phyloP scores from a whole-genome alignment of 1,284 basidiomycete species.

The Flammula alnicola region DNA sequence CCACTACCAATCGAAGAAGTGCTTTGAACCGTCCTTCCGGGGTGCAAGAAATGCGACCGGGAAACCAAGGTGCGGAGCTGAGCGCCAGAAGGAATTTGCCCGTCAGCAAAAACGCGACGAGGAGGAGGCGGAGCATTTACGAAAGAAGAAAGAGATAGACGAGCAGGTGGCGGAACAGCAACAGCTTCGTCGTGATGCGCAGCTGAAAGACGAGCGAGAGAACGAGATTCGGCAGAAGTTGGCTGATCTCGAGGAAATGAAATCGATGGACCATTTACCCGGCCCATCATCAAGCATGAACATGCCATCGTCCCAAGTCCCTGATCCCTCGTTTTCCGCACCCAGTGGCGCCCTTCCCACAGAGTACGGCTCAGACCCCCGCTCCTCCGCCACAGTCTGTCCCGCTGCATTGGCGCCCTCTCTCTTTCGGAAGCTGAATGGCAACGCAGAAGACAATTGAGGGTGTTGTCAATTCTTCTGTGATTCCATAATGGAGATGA shows the following conservation, averaged over 20 bases:
- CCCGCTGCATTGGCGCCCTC: neutral
- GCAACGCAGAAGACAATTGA: constrained; percentile 50
- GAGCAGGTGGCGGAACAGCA: too few relatives aligned
- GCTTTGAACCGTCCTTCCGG: too few relatives aligned
- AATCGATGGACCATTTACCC: too few relatives aligned
- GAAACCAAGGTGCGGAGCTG: constrained; percentile 13
- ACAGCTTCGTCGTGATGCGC: too few relatives aligned
- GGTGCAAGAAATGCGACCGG: too few relatives aligned
- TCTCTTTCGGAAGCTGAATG: constrained; percentile 47
- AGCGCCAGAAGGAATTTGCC: constrained; percentile 3
- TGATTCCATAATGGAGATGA: constrained; percentile 63
- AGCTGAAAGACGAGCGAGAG: constrained; percentile 18
- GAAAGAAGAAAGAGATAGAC: constrained; percentile 9
- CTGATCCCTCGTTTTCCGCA: too few relatives aligned
- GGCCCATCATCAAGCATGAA: too few relatives aligned
- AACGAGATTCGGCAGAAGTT: constrained; percentile 24
- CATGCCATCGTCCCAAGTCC: too few relatives aligned
- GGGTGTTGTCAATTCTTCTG: constrained; percentile 46
- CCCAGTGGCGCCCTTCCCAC: too few relatives aligned
- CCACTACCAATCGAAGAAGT: too few relatives aligned
- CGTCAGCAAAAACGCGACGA: neutral
- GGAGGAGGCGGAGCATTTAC: constrained; percentile 21
- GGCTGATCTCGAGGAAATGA: constrained; percentile 27
- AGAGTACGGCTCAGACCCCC: neutral
- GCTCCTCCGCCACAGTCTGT: neutral